Evolutionary conservation across 2,329 filamentous ascomycete species (phyloP).

Genomic region (Monosporascus sp.): DNA sequence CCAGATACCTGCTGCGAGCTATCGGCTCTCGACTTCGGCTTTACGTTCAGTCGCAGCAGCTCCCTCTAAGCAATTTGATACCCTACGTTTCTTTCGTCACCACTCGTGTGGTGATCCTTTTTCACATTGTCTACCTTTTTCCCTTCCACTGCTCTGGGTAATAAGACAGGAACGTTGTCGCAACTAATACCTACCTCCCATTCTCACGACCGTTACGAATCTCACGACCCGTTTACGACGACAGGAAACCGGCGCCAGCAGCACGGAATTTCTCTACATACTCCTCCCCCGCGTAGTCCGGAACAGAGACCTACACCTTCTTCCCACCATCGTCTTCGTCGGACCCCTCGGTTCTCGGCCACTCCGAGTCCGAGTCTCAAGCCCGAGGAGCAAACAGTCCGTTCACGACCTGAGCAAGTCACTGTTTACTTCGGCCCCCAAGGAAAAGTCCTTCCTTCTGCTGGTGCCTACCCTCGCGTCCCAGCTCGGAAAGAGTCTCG

Average conservation of each 20-base stretch:
- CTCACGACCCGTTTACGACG: slow-evolving; percentile 39
- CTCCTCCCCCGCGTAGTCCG: slow-evolving; percentile 23
- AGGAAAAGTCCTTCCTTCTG: slow-evolving; percentile 30
- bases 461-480: slow-evolving; percentile 21
- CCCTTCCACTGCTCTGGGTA: slow-evolving; percentile 28
- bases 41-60: not conserved
- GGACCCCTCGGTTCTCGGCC: slow-evolving; percentile 46
- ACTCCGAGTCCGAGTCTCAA: slow-evolving; percentile 38
- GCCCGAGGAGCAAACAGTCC: slow-evolving; percentile 18
- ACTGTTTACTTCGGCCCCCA: slow-evolving; percentile 44
- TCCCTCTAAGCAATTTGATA: slow-evolving; percentile 7
- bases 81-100: slow-evolving; percentile 19
- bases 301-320: slow-evolving; percentile 41
- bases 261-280: slow-evolving; percentile 30
- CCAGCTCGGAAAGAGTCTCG: slow-evolving; percentile 19
- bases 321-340: slow-evolving; percentile 44
- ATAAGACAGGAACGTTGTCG: slow-evolving; percentile 41
- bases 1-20: not conserved
- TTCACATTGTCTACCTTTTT: slow-evolving; percentile 44
- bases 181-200: slow-evolving; percentile 32
- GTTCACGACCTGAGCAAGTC: slow-evolving; percentile 29
- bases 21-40: not conserved
- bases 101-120: slow-evolving; percentile 34
- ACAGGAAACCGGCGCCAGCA: slow-evolving; percentile 38
- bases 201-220: slow-evolving; percentile 52